Evolutionary conservation across 306 rosid genomes (phyloP).

Genomic region (Hippophae gyantsensis): DNA sequence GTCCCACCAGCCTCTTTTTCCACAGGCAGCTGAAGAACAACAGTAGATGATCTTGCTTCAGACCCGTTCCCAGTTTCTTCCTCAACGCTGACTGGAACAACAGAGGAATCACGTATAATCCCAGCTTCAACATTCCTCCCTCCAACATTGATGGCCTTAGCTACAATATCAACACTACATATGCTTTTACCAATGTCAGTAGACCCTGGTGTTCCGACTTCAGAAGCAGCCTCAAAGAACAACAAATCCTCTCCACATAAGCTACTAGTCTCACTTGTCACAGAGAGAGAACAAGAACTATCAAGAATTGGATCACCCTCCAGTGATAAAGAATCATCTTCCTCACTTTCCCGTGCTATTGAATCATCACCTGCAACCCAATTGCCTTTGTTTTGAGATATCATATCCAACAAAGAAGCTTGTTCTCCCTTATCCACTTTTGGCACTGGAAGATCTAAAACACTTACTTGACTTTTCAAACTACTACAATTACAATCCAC

Average conservation of each 20-base stretch:
- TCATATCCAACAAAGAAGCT: constrained; percentile 29
- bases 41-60: constrained; percentile 25
- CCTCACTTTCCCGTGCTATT: constrained; percentile 45
- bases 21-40: constrained; percentile 36
- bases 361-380: constrained; percentile 31
- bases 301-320: constrained; percentile 64
- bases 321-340: constrained; percentile 58
- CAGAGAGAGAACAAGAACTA: constrained; percentile 59
- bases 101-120: constrained; percentile 31
- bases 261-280: constrained; percentile 63
- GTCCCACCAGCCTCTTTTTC: constrained; percentile 40
- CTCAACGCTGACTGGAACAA: constrained; percentile 39
- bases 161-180: constrained; percentile 29
- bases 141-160: constrained; percentile 23
- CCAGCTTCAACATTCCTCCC: constrained; percentile 27
- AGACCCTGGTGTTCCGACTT: constrained; percentile 39
- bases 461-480: constrained; percentile 34
- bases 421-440: constrained; percentile 32
- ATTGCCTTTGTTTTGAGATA: constrained; percentile 32
- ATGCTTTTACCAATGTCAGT: constrained; percentile 29
- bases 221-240: constrained; percentile 40
- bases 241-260: constrained; percentile 60
- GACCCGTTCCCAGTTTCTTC: constrained; percentile 32
- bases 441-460: constrained; percentile 6
- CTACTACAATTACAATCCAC: constrained; percentile 38